These are phyloP conservation scores for Yamadazyma sp. DNA, from an alignment of 805 yeast species.

Conservation along the genomic window DNA sequence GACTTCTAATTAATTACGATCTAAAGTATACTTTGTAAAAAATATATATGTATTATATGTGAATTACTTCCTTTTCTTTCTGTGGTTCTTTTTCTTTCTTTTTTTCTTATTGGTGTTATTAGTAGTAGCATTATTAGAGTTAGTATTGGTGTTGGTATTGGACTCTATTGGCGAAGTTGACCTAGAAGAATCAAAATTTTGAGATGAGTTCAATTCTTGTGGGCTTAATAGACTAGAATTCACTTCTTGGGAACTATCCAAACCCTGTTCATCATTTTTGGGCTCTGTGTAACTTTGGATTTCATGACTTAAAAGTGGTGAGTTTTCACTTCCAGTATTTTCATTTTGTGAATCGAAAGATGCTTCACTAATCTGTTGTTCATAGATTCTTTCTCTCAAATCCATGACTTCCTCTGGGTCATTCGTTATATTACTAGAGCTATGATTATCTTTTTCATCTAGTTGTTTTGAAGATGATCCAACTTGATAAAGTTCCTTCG, in stretches of 20 bases:
- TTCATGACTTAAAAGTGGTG: slow-evolving; percentile 1
- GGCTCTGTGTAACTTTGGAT: neutral
- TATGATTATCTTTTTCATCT: slow-evolving; percentile 7
- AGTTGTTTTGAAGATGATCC: slow-evolving; percentile 28
- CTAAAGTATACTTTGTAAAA: neutral
- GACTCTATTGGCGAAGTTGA: too few species aligned
- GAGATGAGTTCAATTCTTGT: too few species aligned
- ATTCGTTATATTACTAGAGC: slow-evolving; percentile 17
- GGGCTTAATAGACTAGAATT: too few species aligned
- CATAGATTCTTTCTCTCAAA: slow-evolving; percentile 30
- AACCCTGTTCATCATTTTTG: neutral
- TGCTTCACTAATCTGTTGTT: slow-evolving; percentile 15
- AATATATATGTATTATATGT: neutral
- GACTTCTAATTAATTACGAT: neutral
- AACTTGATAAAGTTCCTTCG: slow-evolving; percentile 16
- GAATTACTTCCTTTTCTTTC: neutral
- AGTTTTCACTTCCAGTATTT: slow-evolving; percentile 2
- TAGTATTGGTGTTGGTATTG: too few species aligned
- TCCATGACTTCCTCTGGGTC: slow-evolving; percentile 37
- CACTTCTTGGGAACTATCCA: neutral
- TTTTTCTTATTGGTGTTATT: too few species aligned
- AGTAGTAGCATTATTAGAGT: too few species aligned
- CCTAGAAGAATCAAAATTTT: too few species aligned
- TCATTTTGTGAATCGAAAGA: neutral
- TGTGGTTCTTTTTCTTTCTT: slow-evolving; percentile 2